Evolutionary conservation across 1,284 basidiomycete species (phyloP).

Genomic region (Agaricales sp.): DNA sequence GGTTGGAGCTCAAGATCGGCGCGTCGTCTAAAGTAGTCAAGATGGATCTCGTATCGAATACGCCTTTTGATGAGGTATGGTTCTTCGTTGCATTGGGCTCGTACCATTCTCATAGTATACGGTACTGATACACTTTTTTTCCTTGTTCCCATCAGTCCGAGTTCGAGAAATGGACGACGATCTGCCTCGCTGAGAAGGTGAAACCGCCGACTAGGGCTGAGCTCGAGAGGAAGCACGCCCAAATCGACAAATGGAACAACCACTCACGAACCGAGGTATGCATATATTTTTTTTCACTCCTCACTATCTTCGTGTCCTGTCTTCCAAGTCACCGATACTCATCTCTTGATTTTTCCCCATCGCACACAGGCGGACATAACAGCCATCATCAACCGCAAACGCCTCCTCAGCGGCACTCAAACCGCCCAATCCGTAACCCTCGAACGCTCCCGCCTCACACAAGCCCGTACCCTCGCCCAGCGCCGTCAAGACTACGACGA

Average conservation of each 20-base stretch:
- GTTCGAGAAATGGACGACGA: constrained; percentile 49
- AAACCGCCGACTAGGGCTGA: constrained; percentile 57
- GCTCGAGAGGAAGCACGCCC: constrained; percentile 52
- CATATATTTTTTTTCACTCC: constrained; percentile 6
- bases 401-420: constrained; percentile 30
- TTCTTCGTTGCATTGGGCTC: constrained; percentile 21
- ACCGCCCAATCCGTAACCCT: constrained; percentile 32
- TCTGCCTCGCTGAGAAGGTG: constrained; percentile 43
- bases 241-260: constrained; percentile 46
- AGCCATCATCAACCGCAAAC: constrained; percentile 63
- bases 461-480: constrained; percentile 59
- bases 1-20: constrained; percentile 65
- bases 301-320: constrained; percentile 3
- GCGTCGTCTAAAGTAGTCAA: constrained; percentile 43
- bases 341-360: constrained; percentile 2
- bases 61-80: constrained; percentile 47
- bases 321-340: not conserved
- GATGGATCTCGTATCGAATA: constrained; percentile 81
- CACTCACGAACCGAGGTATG: constrained; percentile 70
- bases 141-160: constrained; percentile 45
- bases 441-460: constrained; percentile 52
- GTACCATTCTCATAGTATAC: not conserved
- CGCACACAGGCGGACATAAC: constrained; percentile 58
- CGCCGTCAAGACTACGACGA: constrained; percentile 61
- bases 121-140: constrained; percentile 2